Percentiles rank a stretch among this genome's conserved stretches.
These are phyloP conservation scores for Butyriboletus appendiculatus DNA, from an alignment of 1,284 basidiomycete species.

Conservation along the genomic window DNA sequence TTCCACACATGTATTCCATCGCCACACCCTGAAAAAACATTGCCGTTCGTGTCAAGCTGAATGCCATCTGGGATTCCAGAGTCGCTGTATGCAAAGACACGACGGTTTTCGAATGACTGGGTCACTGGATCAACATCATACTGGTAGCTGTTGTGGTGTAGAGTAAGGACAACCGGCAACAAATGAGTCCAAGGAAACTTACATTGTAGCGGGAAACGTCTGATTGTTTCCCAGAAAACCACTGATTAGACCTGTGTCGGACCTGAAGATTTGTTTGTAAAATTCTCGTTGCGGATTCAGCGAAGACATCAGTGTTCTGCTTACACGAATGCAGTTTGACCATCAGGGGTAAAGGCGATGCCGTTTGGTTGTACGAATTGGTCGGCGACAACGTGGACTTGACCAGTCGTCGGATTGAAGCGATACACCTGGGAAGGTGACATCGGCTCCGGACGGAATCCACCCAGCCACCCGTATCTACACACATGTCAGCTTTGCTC, in stretches of 20 bases:
- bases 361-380: slow-evolving; percentile 66
- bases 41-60: slow-evolving; percentile 36
- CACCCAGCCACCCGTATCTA: slow-evolving; percentile 64
- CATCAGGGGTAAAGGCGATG: slow-evolving; percentile 46
- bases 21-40: slow-evolving; percentile 26
- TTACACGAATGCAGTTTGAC: slow-evolving; percentile 67
- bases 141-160: slow-evolving; percentile 50
- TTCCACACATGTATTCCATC: slow-evolving; percentile 58
- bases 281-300: not conserved
- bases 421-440: slow-evolving; percentile 68
- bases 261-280: slow-evolving; percentile 34
- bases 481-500: not conserved
- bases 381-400: slow-evolving; percentile 36
- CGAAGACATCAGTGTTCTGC: slow-evolving; percentile 25
- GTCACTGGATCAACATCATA: slow-evolving; percentile 68
- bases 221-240: slow-evolving; percentile 60
- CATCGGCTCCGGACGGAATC: slow-evolving; percentile 61
- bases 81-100: slow-evolving; percentile 54
- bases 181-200: slow-evolving; percentile 18
- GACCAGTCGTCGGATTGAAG: slow-evolving; percentile 62
- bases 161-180: not conserved
- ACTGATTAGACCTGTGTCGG: slow-evolving; percentile 50
- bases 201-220: slow-evolving; percentile 71
- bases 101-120: slow-evolving; percentile 29
- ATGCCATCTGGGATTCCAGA: slow-evolving; percentile 75